These are phyloP conservation scores for Thelonectria olida DNA, from an alignment of 2,329 filamentous ascomycete species.

Conservation along the genomic window DNA sequence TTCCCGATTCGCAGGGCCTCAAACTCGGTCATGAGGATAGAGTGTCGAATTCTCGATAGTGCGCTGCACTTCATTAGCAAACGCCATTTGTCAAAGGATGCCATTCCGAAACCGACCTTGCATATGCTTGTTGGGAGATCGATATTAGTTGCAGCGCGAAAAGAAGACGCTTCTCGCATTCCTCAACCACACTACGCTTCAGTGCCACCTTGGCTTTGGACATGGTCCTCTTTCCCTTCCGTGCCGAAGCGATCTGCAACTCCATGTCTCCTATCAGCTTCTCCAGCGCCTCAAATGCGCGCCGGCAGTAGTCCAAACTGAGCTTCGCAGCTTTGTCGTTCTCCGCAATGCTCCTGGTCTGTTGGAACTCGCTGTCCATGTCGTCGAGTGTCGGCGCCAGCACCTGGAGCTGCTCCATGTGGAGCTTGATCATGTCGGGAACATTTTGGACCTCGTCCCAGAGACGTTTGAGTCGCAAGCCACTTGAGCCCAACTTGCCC, in stretches of 20 bases:
- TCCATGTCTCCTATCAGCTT: conserved; percentile 7
- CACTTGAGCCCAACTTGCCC: conserved; percentile 22
- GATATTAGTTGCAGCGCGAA: conserved; percentile 12
- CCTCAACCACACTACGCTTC: conserved; percentile 14
- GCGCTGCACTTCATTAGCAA: conserved; percentile 1
- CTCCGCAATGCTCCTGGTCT: not conserved
- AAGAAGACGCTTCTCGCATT: conserved; percentile 12
- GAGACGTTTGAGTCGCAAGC: conserved; percentile 18
- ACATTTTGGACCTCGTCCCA: conserved; percentile 30
- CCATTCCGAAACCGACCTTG: not conserved
- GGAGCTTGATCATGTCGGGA: not conserved
- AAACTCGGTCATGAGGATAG: conserved; percentile 11
- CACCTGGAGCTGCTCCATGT: conserved; percentile 1
- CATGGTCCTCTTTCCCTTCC: not conserved
- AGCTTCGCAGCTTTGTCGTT: not conserved
- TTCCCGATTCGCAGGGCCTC: not conserved
- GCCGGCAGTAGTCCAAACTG: conserved; percentile 19
- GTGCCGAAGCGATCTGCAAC: not conserved
- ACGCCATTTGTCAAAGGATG: too few species aligned
- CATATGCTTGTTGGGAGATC: conserved; percentile 23
- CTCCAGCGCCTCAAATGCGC: conserved; percentile 10
- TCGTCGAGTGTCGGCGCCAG: not conserved
- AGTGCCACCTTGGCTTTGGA: conserved; percentile 13
- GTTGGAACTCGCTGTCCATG: conserved; percentile 1
- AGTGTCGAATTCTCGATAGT: conserved; percentile 9